phyloP scores from a whole-genome alignment of 192 early-diverging fungal genomes.

The Umbelopsis ramanniana region DNA sequence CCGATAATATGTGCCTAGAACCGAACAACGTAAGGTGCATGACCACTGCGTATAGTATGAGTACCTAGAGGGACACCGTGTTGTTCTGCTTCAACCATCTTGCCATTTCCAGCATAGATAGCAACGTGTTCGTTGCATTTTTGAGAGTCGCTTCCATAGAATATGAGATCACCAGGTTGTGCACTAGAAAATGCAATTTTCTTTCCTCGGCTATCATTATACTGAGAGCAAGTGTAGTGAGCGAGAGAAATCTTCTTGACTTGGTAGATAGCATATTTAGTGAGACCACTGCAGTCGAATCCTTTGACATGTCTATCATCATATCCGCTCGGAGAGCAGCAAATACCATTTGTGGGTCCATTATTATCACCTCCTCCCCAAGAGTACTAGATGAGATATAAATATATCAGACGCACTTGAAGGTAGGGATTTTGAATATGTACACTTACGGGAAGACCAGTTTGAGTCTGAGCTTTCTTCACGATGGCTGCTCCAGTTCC shows the following conservation, averaged over 20 bases:
- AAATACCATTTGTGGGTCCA: not conserved
- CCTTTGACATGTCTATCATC: not conserved
- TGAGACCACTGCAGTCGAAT: constrained; percentile 22
- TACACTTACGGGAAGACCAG: not conserved
- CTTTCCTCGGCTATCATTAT: constrained; percentile 23
- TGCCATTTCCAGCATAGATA: constrained; percentile 17
- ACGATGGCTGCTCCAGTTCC: not conserved
- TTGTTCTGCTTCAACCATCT: constrained; percentile 22
- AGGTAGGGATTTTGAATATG: not conserved
- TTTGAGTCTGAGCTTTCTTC: constrained; percentile 4
- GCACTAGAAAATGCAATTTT: not conserved
- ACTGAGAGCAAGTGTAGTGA: constrained; percentile 21
- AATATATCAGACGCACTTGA: too few species aligned
- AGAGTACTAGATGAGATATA: not conserved
- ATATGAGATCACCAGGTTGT: constrained; percentile 20
- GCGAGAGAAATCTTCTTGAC: not conserved
- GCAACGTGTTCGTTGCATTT: constrained; percentile 17
- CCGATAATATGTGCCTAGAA: not conserved
- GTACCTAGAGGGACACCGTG: constrained; percentile 21
- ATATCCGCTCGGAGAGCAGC: not conserved
- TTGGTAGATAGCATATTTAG: constrained; percentile 10
- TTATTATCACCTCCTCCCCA: constrained; percentile 9
- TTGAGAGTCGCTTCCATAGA: not conserved
- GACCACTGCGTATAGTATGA: constrained; percentile 3
- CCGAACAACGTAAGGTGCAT: not conserved